Conservation (phyloP, 768 basidiomycete genomes). For the button mushroom (Agaricus bisporus) region DNA sequence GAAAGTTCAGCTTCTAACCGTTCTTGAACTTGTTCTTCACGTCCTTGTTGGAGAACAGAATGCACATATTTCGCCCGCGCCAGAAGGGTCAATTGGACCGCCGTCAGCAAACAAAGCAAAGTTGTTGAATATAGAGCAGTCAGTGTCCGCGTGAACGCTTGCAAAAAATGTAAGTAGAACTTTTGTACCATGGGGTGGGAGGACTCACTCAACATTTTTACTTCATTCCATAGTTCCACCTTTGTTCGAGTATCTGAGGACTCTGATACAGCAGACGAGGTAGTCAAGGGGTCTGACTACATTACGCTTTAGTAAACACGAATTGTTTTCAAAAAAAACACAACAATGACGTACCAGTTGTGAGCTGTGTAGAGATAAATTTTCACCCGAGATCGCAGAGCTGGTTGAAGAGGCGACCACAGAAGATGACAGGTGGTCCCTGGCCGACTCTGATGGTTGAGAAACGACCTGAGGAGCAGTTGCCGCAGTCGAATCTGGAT, state of each 20-base stretch:
- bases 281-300: slow-evolving; percentile 23
- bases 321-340: background rate
- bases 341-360: background rate
- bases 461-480: background rate
- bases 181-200: background rate
- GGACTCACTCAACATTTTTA: slow-evolving; percentile 76
- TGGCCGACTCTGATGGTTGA: background rate
- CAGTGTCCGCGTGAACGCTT: slow-evolving; percentile 84
- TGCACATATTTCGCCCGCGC: slow-evolving; percentile 77
- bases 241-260: slow-evolving; percentile 46
- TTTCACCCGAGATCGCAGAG: background rate
- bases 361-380: slow-evolving; percentile 1
- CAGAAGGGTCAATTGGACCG: slow-evolving; percentile 80
- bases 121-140: slow-evolving; percentile 84
- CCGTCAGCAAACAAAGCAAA: slow-evolving; percentile 80
- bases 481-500: slow-evolving; percentile 6
- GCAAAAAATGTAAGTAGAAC: background rate
- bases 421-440: background rate
- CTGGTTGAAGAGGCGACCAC: background rate
- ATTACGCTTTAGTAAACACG: background rate
- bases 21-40: slow-evolving; percentile 49
- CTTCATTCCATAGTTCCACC: slow-evolving; percentile 85
- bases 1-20: slow-evolving; percentile 35
- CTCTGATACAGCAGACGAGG: slow-evolving; percentile 23
- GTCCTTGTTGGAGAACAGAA: slow-evolving; percentile 55